A percentile compares a stretch with the other conserved stretches of the same genome.
Conservation (phyloP, 106 monocot species). For the Apostasia shenzhenica region DNA sequence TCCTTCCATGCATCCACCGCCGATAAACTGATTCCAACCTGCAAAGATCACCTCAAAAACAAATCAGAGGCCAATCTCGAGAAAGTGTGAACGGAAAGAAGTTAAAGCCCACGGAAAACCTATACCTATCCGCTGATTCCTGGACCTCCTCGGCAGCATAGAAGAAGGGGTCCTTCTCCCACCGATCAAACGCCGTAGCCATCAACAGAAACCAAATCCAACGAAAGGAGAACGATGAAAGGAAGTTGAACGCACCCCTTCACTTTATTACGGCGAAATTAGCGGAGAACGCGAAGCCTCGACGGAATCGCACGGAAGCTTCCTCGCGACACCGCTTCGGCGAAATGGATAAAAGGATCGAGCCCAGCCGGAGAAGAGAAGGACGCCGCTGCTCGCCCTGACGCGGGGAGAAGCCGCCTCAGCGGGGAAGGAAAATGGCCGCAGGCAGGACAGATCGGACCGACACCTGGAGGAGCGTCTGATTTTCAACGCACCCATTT, state of each 20-base stretch:
- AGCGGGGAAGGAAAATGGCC: too few relatives aligned
- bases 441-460: too few relatives aligned
- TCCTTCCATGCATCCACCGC: constrained; percentile 17
- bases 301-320: not conserved
- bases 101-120: not conserved
- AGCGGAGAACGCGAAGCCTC: too few relatives aligned
- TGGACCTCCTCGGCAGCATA: constrained; percentile 72
- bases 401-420: too few relatives aligned
- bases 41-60: not conserved
- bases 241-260: not conserved
- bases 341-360: too few relatives aligned
- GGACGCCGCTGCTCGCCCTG: too few relatives aligned
- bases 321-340: too few relatives aligned
- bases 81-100: not conserved
- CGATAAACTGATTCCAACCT: constrained; percentile 33
- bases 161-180: constrained; percentile 79
- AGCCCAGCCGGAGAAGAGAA: too few relatives aligned
- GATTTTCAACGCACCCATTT: too few relatives aligned
- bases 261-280: too few relatives aligned
- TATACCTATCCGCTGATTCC: constrained; percentile 58
- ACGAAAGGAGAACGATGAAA: not conserved
- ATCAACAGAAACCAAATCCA: constrained; percentile 10
- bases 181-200: constrained; percentile 54
- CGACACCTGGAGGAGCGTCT: too few relatives aligned
- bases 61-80: not conserved